Evolutionary conservation across 2,329 filamentous ascomycete genomes (phyloP), one percentile per base, ranked within the genome.

Genomic region (Grosmannia huntii): DNA sequence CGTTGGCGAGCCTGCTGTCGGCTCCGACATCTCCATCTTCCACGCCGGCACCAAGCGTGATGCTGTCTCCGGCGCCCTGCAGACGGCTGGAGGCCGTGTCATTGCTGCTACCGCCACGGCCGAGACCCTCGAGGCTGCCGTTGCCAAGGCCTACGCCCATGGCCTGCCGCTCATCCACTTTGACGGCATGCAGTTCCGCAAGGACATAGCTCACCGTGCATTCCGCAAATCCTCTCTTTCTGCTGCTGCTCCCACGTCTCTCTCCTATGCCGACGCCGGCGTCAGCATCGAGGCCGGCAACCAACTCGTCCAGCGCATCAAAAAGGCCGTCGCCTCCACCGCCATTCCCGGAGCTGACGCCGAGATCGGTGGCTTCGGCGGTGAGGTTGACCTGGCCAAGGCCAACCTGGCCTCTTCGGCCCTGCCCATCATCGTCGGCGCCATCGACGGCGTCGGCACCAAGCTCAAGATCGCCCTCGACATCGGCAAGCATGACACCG

Each of bases 271-370:
- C 10, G 83, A 89, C 55, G 90, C 94, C 2, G 94, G 94, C 59
- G 94, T 99, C 25, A 94, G 89, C 65, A 96, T 99, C 62, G 90
- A 96, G 63, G 89, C 89, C 7, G 94, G 94, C 28, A 99, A 99
- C 69, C 82, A 89, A 62, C 87, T 99, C 52, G 92, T 99, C 52
- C 82, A 91, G 68, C 84, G 86, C 64, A 99, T 99, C 78, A 96
- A 95, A 75, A 81, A 83, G 62, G 88, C 87, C 6, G 92, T 97
- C n/a, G 81, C 83, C 31, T 87, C 88, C 51, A 99, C 94, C 27
- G 83, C 82, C 66, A 84, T 91, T 21, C 83, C 90, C 16, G 94
- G 94, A 52, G 90, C 94, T 1, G 90, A 96, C 70, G 91, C 91
- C 58, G 84, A 92, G 67, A 96, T 99, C 66, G 94, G 94, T 60